Evolutionary conservation across 768 basidiomycete species (phyloP).

Genomic region (Xanthoconium stramineum): DNA sequence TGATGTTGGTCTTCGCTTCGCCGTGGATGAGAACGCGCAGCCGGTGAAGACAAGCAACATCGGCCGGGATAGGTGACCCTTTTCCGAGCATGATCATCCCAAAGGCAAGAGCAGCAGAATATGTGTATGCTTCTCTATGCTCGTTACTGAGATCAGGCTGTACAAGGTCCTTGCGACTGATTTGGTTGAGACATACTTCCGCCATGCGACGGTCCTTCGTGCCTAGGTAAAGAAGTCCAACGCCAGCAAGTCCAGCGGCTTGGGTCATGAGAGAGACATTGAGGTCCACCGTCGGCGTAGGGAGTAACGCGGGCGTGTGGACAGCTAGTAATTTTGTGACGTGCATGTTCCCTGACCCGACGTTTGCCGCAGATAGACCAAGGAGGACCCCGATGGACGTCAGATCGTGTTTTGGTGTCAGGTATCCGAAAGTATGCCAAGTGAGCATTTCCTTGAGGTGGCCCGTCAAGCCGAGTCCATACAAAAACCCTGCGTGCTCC

Average conservation of each 20-base stretch:
- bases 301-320: conserved; percentile 90
- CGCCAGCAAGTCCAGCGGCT: conserved; percentile 79
- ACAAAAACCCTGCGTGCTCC: conserved; percentile 94
- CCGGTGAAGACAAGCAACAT: conserved; percentile 62
- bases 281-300: conserved; percentile 80
- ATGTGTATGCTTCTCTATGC: conserved; percentile 89
- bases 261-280: conserved; percentile 90
- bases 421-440: conserved; percentile 93
- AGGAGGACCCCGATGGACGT: conserved; percentile 92
- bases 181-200: conserved; percentile 84
- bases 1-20: conserved; percentile 44
- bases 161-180: conserved; percentile 71
- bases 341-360: conserved; percentile 81
- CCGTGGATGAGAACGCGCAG: conserved; percentile 78
- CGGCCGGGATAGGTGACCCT: conserved; percentile 76
- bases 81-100: conserved; percentile 96
- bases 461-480: conserved; percentile 88
- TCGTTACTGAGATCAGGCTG: conserved; percentile 84
- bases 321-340: conserved; percentile 90
- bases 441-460: conserved; percentile 87
- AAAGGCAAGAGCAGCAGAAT: conserved; percentile 84
- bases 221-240: conserved; percentile 88
- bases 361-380: conserved; percentile 88
- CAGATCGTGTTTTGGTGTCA: conserved; percentile 94
- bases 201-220: conserved; percentile 89